These are phyloP conservation scores for Mimosa pudica DNA, from an alignment of 306 rosid species.

Conservation along the genomic window DNA sequence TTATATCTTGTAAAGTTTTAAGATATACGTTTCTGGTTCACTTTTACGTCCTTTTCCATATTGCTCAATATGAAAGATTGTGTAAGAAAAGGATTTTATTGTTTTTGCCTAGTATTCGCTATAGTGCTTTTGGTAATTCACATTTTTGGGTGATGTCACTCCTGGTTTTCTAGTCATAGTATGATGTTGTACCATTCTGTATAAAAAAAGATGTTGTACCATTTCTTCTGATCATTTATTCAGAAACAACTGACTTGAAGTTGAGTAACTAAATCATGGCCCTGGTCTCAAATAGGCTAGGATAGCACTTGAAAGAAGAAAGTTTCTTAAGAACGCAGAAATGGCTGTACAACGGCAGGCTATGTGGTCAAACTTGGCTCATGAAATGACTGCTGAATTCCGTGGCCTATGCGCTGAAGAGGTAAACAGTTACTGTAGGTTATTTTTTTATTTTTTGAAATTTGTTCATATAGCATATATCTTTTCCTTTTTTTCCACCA, in stretches of 20 bases:
- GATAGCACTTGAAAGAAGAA: slow-evolving; percentile 94
- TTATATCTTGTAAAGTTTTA: slow-evolving; percentile 2
- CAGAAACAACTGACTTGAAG: slow-evolving; percentile 23
- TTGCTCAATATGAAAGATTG: slow-evolving; percentile 20
- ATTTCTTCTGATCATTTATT: slow-evolving; percentile 7
- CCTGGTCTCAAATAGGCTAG: slow-evolving; percentile 72
- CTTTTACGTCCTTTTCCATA: slow-evolving; percentile 3
- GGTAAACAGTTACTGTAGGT: slow-evolving; percentile 49
- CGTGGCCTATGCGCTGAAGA: slow-evolving; percentile 99
- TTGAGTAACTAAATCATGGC: slow-evolving; percentile 33
- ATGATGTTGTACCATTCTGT: background rate
- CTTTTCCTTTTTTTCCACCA: slow-evolving; percentile 7
- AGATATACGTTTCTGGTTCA: slow-evolving; percentile 1
- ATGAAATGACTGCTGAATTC: slow-evolving; percentile 98
- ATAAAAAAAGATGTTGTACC: background rate
- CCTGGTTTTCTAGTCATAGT: slow-evolving; percentile 3
- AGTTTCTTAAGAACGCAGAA: slow-evolving; percentile 91
- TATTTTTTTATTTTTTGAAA: slow-evolving; percentile 31
- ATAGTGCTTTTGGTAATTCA: slow-evolving; percentile 20
- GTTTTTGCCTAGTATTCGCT: slow-evolving; percentile 3
- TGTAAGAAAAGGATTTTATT: background rate
- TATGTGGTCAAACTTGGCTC: slow-evolving; percentile 98
- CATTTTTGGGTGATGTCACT: background rate
- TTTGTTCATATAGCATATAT: slow-evolving; percentile 21
- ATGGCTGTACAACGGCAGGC: slow-evolving; percentile 93